Evolutionary conservation across 2,329 filamentous ascomycete species (phyloP).

Genomic region (Fusarium guadeloupense): DNA sequence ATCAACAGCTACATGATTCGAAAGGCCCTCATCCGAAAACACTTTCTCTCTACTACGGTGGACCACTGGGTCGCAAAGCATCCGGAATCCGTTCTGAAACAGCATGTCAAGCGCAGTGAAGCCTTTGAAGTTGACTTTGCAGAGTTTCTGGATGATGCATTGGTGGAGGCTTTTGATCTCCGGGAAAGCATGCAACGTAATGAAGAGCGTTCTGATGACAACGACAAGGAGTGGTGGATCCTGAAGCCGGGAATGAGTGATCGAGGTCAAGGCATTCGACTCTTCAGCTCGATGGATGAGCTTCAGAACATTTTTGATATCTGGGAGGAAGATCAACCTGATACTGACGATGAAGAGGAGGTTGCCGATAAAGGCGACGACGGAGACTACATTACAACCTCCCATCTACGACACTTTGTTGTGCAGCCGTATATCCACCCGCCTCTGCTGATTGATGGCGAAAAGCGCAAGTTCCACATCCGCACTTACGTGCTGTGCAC

Average conservation of each 20-base stretch:
- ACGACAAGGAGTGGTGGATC: constrained; percentile 89
- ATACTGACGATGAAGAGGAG: constrained; percentile 70
- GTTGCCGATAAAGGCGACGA: constrained; percentile 48
- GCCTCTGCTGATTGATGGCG: constrained; percentile 73
- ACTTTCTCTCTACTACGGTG: constrained; percentile 87
- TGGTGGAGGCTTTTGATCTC: constrained; percentile 90
- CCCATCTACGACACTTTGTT: constrained; percentile 94
- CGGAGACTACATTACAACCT: constrained; percentile 75
- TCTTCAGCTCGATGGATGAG: constrained; percentile 87
- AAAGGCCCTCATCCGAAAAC: constrained; percentile 95
- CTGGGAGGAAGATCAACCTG: constrained; percentile 79
- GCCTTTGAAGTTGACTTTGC: constrained; percentile 96
- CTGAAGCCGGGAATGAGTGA: constrained; percentile 98
- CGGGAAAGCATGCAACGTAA: constrained; percentile 80
- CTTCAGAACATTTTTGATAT: constrained; percentile 88
- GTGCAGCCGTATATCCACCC: constrained; percentile 94
- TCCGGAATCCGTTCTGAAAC: constrained; percentile 72
- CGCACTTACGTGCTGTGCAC: constrained; percentile 87
- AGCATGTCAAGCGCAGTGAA: constrained; percentile 79
- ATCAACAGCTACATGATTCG: constrained; percentile 94
- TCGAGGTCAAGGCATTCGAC: constrained; percentile 87
- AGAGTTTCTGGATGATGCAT: constrained; percentile 93
- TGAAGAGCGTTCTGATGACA: constrained; percentile 39
- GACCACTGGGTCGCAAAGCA: constrained; percentile 88
- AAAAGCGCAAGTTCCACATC: constrained; percentile 90